Conservation (phyloP, 2,329 filamentous ascomycete species). For the Arthrinium phaeospermum region DNA sequence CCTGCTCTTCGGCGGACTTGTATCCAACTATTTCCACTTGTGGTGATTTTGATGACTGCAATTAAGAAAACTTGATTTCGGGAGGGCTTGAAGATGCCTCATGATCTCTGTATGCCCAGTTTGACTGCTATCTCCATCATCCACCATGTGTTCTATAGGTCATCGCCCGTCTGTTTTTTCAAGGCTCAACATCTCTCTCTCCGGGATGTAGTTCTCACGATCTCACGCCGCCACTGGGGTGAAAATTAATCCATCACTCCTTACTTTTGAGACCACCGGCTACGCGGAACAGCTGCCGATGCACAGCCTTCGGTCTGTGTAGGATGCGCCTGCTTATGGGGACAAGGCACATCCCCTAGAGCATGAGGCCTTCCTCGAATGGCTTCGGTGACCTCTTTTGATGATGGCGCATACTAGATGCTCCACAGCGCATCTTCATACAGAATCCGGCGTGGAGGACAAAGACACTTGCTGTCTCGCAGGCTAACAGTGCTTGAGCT, state of each 20-base stretch:
- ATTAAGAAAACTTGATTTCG: background rate
- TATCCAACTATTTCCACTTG: constrained; percentile 8
- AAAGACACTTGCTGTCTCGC: background rate
- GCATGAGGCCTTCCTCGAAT: background rate
- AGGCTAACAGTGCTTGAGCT: too few relatives aligned
- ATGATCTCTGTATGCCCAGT: background rate
- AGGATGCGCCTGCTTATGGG: background rate
- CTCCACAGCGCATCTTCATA: background rate
- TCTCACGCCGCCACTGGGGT: too few relatives aligned
- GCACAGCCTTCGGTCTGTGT: background rate
- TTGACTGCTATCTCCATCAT: background rate
- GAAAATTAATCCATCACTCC: too few relatives aligned
- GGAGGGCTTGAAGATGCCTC: background rate
- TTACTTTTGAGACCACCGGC: background rate
- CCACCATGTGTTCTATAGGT: too few relatives aligned
- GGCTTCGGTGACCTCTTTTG: background rate
- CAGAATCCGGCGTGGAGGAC: background rate
- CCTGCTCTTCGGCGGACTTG: background rate
- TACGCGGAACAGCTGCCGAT: background rate
- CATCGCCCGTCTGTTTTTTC: background rate
- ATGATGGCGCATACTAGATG: background rate
- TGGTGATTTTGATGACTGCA: background rate
- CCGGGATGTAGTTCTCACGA: too few relatives aligned
- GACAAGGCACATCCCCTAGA: background rate
- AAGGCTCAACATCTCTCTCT: too few relatives aligned